Base-by-base conservation (phyloP, 306 rosid species). In the Arachis hypogaea region DNA sequence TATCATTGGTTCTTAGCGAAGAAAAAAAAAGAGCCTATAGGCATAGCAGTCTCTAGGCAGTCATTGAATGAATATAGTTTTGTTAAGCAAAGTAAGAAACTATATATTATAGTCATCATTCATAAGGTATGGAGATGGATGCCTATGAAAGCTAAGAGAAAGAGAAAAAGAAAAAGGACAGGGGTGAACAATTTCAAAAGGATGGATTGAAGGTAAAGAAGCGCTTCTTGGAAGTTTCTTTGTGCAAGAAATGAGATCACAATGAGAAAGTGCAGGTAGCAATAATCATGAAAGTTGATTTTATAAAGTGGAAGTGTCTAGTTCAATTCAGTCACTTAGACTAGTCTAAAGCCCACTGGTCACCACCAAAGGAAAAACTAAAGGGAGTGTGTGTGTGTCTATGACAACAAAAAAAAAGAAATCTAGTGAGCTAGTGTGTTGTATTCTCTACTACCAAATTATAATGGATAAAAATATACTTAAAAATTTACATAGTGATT, bases 271-370 rank as follows among this genome's bases (percentile, higher is more conserved):
- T 36, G 73, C 51, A 22, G 28, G 28, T 22, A 47, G 44, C 75
- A 42, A 30, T 30, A 77, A 82, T 57, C 69, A 36, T 59, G 80
- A 33, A 58, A 45, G 69, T 65, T 82, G 57, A 71, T 80, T 81
- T 79, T 59, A 74, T 78, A 74, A 85, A 84, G 89, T 52, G 74
- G 87, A 87, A 85, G 76, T 50, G 41, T 57, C 72, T 55, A 76
- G 86, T 69, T 65, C 8, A 7, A 44, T 77, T 68, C 28, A 22
- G 28, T 22, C 38, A 70, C 76, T 46, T 66, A 33, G 79, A 72
- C 86, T 55, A 56, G 79, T 74, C 77, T 74, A 78, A 38, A 55
- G 70, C 75, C 67, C 72, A n/a, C 28, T 22, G 28, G 28, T 22
- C 28, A 22, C 28, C 28, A 22, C 28, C 28, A 22, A 22, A 22